These are phyloP conservation scores for Debaryomyces fabryi DNA, from an alignment of 1,139 yeast genomes.

Conservation along the genomic window DNA sequence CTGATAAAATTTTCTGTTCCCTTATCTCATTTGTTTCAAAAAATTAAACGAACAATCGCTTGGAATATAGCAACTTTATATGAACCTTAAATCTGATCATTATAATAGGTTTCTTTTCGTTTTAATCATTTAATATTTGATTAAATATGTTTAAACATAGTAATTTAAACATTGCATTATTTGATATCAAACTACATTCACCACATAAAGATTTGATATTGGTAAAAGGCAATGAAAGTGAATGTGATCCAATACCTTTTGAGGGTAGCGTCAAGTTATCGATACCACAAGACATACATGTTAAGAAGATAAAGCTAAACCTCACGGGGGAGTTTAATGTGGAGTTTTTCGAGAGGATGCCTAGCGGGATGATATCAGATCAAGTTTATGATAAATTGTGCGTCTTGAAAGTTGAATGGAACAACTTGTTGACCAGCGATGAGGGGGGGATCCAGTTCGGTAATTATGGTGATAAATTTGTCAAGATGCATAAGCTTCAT, in stretches of 20 bases:
- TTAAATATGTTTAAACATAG: conserved; percentile 28
- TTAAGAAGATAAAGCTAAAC: conserved; percentile 49
- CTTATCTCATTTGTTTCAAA: neutral
- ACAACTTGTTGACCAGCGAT: conserved; percentile 51
- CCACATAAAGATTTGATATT: conserved; percentile 56
- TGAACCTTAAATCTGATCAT: neutral
- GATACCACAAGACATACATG: conserved; percentile 52
- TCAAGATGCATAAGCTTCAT: conserved; percentile 16
- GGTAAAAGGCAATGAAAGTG: conserved; percentile 60
- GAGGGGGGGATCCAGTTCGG: conserved; percentile 51
- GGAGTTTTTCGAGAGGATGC: conserved; percentile 52
- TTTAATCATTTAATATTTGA: neutral
- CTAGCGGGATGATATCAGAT: conserved; percentile 38
- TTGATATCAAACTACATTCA: conserved; percentile 46
- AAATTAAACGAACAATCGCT: neutral
- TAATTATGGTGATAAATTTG: conserved; percentile 40
- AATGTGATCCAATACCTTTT: conserved; percentile 54
- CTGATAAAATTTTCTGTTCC: neutral
- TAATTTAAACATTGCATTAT: conserved; percentile 27
- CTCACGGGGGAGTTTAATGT: conserved; percentile 58
- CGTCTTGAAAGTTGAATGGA: conserved; percentile 60
- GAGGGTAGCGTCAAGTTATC: conserved; percentile 61
- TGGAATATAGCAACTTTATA: conserved; percentile 1
- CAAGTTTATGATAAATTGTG: conserved; percentile 54
- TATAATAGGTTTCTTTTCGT: neutral